Evolutionary conservation across 306 rosid species (phyloP).

Genomic region (Senna tora): DNA sequence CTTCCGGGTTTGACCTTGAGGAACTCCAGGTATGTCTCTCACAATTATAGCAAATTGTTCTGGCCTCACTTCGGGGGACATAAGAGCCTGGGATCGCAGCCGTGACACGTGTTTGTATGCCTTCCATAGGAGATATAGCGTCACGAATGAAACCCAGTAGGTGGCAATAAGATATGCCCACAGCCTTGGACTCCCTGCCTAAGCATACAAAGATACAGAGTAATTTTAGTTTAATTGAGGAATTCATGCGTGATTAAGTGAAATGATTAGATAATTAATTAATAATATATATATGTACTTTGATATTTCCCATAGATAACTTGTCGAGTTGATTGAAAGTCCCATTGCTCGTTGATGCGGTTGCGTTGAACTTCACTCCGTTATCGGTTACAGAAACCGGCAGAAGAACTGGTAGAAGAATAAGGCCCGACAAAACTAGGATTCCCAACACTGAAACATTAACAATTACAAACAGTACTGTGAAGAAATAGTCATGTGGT

Average conservation of each 20-base stretch:
- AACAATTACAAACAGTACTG: conserved; percentile 26
- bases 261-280: not conserved
- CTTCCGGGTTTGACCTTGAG: conserved; percentile 67
- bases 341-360: conserved; percentile 51
- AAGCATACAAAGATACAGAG: conserved; percentile 31
- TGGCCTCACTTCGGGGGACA: conserved; percentile 63
- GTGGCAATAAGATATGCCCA: conserved; percentile 77
- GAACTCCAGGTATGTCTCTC: conserved; percentile 76
- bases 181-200: conserved; percentile 64
- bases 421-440: conserved; percentile 64
- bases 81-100: conserved; percentile 67
- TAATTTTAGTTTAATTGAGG: too few relatives aligned
- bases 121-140: conserved; percentile 78
- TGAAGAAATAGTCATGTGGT: too few relatives aligned
- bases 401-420: conserved; percentile 81
- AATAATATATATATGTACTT: conserved; percentile 35
- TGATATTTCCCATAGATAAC: conserved; percentile 76
- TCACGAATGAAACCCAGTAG: conserved; percentile 80
- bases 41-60: conserved; percentile 83
- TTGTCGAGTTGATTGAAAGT: conserved; percentile 73
- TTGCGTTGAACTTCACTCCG: conserved; percentile 5
- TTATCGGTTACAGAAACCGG: conserved; percentile 71
- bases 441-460: conserved; percentile 69
- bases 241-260: not conserved
- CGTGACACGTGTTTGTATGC: conserved; percentile 72